Conservation (phyloP, 495 filamentous ascomycete genomes). For the Cercophora sp. region DNA sequence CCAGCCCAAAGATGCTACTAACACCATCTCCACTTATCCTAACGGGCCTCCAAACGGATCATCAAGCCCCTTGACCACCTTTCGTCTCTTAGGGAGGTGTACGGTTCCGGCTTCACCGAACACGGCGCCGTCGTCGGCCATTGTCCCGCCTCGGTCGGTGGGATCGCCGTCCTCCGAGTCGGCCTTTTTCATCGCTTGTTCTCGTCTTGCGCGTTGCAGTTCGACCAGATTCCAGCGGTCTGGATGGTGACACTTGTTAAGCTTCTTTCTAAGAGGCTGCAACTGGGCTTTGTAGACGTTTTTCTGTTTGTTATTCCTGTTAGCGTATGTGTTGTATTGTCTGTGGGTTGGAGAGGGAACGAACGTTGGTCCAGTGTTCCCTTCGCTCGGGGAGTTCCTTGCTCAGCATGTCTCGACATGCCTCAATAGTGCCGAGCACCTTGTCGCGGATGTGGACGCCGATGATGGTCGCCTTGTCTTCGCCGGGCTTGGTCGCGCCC, state of each 20-base stretch:
- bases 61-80: slow-evolving; percentile 50
- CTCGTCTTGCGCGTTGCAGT: slow-evolving; percentile 47
- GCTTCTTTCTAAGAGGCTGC: slow-evolving; percentile 63
- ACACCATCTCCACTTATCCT: background rate
- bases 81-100: slow-evolving; percentile 57
- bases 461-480: slow-evolving; percentile 30
- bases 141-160: slow-evolving; percentile 22
- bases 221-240: slow-evolving; percentile 58
- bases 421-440: slow-evolving; percentile 44
- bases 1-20: too few species aligned
- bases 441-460: slow-evolving; percentile 36
- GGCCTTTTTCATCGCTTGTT: slow-evolving; percentile 40
- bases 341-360: slow-evolving; percentile 9
- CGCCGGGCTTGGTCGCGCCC: background rate
- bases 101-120: slow-evolving; percentile 35
- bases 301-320: too few species aligned
- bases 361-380: slow-evolving; percentile 41
- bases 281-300: slow-evolving; percentile 36
- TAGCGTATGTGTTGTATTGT: too few species aligned
- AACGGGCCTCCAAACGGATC: slow-evolving; percentile 54
- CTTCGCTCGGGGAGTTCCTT: slow-evolving; percentile 42
- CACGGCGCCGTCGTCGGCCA: slow-evolving; percentile 40
- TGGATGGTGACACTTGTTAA: slow-evolving; percentile 75
- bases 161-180: slow-evolving; percentile 27
- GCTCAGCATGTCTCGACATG: slow-evolving; percentile 49